Evolutionary conservation across 2,329 filamentous ascomycete species (phyloP).

Genomic region (Aspergillus felis): DNA sequence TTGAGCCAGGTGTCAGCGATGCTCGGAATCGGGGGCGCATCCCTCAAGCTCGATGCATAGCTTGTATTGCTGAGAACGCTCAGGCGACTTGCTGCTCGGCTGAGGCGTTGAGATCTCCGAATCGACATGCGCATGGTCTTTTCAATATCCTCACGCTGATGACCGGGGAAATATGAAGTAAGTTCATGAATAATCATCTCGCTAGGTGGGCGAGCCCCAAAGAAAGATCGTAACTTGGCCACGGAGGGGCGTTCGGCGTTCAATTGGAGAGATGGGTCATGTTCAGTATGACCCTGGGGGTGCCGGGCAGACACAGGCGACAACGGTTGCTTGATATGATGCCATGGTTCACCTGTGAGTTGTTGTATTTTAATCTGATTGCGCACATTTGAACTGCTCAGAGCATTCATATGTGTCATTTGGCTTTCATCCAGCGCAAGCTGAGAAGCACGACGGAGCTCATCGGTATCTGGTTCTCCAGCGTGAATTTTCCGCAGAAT

Average conservation of each 20-base stretch:
- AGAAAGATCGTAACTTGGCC: conserved; percentile 60
- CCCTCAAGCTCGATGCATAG: conserved; percentile 84
- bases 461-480: conserved; percentile 81
- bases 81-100: conserved; percentile 85
- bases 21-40: conserved; percentile 90
- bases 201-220: conserved; percentile 87
- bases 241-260: conserved; percentile 32
- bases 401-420: conserved; percentile 62
- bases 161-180: conserved; percentile 95
- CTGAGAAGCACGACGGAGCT: conserved; percentile 79
- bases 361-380: conserved; percentile 87
- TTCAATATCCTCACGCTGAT: conserved; percentile 90
- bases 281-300: conserved; percentile 23
- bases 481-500: conserved; percentile 91
- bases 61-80: conserved; percentile 93
- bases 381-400: conserved; percentile 63
- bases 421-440: conserved; percentile 86
- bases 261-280: conserved; percentile 22
- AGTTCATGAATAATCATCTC: conserved; percentile 96
- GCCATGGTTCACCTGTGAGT: conserved; percentile 81
- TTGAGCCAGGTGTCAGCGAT: conserved; percentile 91
- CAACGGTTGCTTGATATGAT: conserved; percentile 78
- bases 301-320: conserved; percentile 60
- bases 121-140: conserved; percentile 91
- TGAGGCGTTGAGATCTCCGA: conserved; percentile 82